Percentiles rank a stretch among this genome's conserved stretches.
Conservation (phyloP, 306 rosid genomes). For the Crotalaria pallida region DNA sequence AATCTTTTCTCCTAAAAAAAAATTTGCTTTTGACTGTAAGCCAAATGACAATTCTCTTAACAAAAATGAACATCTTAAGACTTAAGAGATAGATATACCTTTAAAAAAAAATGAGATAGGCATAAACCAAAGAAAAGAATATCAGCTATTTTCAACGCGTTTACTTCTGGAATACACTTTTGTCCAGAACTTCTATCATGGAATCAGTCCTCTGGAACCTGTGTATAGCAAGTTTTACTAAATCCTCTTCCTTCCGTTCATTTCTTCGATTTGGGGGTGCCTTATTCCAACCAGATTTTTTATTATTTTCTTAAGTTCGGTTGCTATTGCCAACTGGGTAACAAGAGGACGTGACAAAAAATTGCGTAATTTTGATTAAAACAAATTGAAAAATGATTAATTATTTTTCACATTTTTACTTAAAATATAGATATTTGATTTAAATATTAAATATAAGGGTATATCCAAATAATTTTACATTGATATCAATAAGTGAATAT, state of each 20-base stretch:
- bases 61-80: too few relatives aligned
- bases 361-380: background rate
- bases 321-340: background rate
- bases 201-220: background rate
- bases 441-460: too few relatives aligned
- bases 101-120: background rate
- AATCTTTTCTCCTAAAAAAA: too few relatives aligned
- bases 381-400: too few relatives aligned
- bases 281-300: too few relatives aligned
- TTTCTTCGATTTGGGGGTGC: background rate
- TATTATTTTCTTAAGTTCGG: too few relatives aligned
- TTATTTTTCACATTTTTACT: too few relatives aligned
- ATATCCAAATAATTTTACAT: too few relatives aligned
- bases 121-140: slow-evolving; percentile 17
- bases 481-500: background rate
- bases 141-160: background rate
- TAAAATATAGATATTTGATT: too few relatives aligned
- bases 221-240: background rate
- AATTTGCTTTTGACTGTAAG: too few relatives aligned
- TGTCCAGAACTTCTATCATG: background rate
- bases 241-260: background rate
- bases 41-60: too few relatives aligned
- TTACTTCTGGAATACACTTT: background rate
- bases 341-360: background rate
- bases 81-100: too few relatives aligned